These are phyloP conservation scores for Penicillium sp. DNA, from an alignment of 2,329 filamentous ascomycete genomes.

Conservation along the genomic window DNA sequence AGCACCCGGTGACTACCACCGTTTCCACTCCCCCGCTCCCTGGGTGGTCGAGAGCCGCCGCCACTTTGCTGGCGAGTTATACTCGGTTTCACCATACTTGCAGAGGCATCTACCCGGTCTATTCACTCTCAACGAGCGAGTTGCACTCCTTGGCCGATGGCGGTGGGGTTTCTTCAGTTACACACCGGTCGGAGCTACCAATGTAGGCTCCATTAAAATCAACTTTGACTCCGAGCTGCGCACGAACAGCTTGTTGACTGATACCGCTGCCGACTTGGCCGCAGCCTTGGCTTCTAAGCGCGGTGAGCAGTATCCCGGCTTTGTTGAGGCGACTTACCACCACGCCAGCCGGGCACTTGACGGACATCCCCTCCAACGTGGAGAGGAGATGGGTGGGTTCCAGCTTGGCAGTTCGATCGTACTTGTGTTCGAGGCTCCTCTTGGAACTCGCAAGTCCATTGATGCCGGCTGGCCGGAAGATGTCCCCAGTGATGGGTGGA, in stretches of 20 bases:
- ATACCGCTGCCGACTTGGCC: slow-evolving; percentile 84
- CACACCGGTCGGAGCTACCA: slow-evolving; percentile 93
- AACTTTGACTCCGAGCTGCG: slow-evolving; percentile 95
- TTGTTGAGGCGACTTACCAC: slow-evolving; percentile 85
- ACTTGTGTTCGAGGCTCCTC: slow-evolving; percentile 91
- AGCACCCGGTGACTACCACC: slow-evolving; percentile 95
- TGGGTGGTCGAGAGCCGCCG: slow-evolving; percentile 94
- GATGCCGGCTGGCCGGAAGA: slow-evolving; percentile 62
- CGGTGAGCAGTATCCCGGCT: slow-evolving; percentile 85
- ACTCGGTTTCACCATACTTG: slow-evolving; percentile 90
- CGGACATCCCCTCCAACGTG: slow-evolving; percentile 78
- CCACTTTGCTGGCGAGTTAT: slow-evolving; percentile 97
- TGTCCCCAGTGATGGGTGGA: slow-evolving; percentile 68
- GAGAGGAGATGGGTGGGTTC: slow-evolving; percentile 98
- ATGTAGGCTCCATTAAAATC: slow-evolving; percentile 93
- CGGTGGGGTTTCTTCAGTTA: slow-evolving; percentile 97
- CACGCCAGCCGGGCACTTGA: slow-evolving; percentile 73
- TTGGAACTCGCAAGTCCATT: slow-evolving; percentile 56
- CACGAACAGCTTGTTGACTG: slow-evolving; percentile 86
- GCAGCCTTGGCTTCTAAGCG: slow-evolving; percentile 73
- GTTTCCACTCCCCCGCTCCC: slow-evolving; percentile 91
- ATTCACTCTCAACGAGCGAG: slow-evolving; percentile 94
- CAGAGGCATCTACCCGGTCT: slow-evolving; percentile 89
- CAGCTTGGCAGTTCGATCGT: slow-evolving; percentile 94
- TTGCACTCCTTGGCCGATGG: slow-evolving; percentile 91